A percentile compares a stretch with the other conserved stretches of the same genome.
Evolutionary conservation across 2,329 filamentous ascomycete species (phyloP).

Genomic region (Phyllosticta citribraziliensis): DNA sequence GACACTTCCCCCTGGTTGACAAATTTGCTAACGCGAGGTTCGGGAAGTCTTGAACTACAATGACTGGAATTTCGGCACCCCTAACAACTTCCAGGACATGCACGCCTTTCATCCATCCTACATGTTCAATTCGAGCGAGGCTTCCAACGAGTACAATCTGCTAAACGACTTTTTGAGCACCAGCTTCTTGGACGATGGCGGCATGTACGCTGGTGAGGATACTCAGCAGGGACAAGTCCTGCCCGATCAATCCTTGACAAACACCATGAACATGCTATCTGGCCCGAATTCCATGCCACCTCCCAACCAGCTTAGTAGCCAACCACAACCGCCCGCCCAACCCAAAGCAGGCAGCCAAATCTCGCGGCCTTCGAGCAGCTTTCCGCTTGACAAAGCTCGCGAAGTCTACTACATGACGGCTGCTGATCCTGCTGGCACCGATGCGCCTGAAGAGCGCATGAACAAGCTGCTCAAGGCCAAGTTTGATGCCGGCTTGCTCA

Average conservation of each 20-base stretch:
- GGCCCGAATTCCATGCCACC: slow-evolving; percentile 22
- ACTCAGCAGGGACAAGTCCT: slow-evolving; percentile 42
- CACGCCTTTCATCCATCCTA: slow-evolving; percentile 88
- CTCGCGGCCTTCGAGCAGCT: slow-evolving; percentile 50
- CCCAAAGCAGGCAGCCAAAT: slow-evolving; percentile 44
- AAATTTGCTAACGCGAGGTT: slow-evolving; percentile 15
- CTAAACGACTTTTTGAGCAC: slow-evolving; percentile 94
- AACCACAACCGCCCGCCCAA: slow-evolving; percentile 33
- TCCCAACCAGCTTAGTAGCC: slow-evolving; percentile 35
- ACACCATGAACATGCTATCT: slow-evolving; percentile 32
- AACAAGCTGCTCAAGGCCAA: slow-evolving; percentile 89
- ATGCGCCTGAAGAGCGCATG: slow-evolving; percentile 88
- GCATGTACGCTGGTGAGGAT: slow-evolving; percentile 32
- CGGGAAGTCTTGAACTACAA: slow-evolving; percentile 66
- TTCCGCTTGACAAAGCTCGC: slow-evolving; percentile 60
- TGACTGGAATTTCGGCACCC: slow-evolving; percentile 62
- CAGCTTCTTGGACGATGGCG: slow-evolving; percentile 67
- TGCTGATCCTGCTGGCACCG: slow-evolving; percentile 81
- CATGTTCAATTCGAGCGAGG: slow-evolving; percentile 89
- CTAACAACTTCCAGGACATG: slow-evolving; percentile 88
- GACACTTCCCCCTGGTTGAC: slow-evolving; percentile 16
- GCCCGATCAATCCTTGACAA: slow-evolving; percentile 47
- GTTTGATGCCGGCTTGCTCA: slow-evolving; percentile 87
- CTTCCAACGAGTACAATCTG: slow-evolving; percentile 92
- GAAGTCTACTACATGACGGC: slow-evolving; percentile 94